A percentile compares a stretch with the other conserved stretches of the same genome.
These are phyloP conservation scores for Pichia nakasei DNA, from an alignment of 805 yeast genomes.

Conservation along the genomic window DNA sequence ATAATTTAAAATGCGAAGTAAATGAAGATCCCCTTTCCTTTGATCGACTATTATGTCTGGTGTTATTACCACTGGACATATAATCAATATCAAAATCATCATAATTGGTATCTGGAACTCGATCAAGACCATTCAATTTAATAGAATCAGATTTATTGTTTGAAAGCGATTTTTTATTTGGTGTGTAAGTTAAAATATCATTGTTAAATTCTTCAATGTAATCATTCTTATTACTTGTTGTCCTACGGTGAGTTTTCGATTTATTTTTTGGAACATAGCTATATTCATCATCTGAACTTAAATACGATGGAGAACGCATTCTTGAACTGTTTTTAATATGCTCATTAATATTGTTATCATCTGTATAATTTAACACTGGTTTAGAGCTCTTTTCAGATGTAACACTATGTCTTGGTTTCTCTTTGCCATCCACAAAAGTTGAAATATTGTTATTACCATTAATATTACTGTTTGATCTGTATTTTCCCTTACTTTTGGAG, in stretches of 20 bases:
- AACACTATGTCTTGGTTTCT: background rate
- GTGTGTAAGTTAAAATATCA: constrained; percentile 4
- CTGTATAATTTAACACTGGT: background rate
- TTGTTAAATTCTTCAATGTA: background rate
- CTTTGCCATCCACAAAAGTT: too few relatives aligned
- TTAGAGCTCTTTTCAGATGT: background rate
- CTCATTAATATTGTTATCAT: constrained; percentile 2
- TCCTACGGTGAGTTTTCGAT: background rate
- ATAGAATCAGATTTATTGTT: background rate
- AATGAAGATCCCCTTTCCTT: background rate
- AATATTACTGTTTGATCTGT: background rate
- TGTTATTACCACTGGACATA: background rate
- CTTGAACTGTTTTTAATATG: background rate
- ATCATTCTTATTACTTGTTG: constrained; percentile 1
- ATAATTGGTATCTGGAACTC: background rate
- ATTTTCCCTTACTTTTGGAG: too few relatives aligned
- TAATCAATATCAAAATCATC: constrained; percentile 3
- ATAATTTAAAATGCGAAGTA: background rate
- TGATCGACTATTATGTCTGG: background rate
- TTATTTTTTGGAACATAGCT: background rate
- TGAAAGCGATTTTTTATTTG: background rate
- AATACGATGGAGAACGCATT: background rate
- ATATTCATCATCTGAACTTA: constrained; percentile 7
- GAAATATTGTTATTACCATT: background rate
- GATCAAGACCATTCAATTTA: background rate